Evolutionary conservation across 495 filamentous ascomycete genomes (phyloP).

Genomic region (Penicillium maclennaniae): DNA sequence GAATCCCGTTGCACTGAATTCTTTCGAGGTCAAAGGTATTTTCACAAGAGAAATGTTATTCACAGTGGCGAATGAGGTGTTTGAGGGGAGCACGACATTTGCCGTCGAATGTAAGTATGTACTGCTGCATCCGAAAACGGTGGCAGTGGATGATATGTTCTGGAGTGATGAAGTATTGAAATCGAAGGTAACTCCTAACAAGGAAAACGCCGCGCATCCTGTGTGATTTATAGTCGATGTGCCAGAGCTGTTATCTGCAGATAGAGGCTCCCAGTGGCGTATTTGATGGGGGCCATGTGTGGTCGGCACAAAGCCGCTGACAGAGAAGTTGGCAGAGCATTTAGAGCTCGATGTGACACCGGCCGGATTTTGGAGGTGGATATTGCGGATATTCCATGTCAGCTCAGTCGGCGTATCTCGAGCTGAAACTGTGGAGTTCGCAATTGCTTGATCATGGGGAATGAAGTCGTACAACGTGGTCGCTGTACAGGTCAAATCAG

Average conservation of each 20-base stretch:
- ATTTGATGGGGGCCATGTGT: conserved; percentile 1
- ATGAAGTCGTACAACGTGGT: neutral
- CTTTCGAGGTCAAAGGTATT: neutral
- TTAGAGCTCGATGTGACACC: neutral
- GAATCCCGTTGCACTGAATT: conserved; percentile 5
- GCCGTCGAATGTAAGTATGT: conserved; percentile 13
- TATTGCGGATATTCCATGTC: conserved; percentile 4
- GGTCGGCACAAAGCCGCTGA: conserved; percentile 6
- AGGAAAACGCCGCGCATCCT: conserved; percentile 5
- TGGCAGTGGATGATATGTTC: conserved; percentile 7
- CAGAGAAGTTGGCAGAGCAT: conserved; percentile 8
- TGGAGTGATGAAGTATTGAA: neutral
- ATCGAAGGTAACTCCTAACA: conserved; percentile 16
- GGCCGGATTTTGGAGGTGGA: neutral
- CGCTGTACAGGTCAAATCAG: conserved; percentile 15
- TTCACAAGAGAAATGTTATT: neutral
- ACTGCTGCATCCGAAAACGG: conserved; percentile 13
- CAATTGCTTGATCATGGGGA: too few species aligned
- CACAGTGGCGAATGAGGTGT: conserved; percentile 4
- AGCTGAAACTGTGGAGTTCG: neutral
- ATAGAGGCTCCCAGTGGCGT: conserved; percentile 22
- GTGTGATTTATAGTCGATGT: conserved; percentile 6
- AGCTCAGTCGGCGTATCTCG: neutral
- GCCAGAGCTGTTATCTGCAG: neutral
- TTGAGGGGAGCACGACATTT: conserved; percentile 7